These are phyloP conservation scores for Catunica adiposa DNA, from an alignment of 2,329 filamentous ascomycete species.

Conservation along the genomic window DNA sequence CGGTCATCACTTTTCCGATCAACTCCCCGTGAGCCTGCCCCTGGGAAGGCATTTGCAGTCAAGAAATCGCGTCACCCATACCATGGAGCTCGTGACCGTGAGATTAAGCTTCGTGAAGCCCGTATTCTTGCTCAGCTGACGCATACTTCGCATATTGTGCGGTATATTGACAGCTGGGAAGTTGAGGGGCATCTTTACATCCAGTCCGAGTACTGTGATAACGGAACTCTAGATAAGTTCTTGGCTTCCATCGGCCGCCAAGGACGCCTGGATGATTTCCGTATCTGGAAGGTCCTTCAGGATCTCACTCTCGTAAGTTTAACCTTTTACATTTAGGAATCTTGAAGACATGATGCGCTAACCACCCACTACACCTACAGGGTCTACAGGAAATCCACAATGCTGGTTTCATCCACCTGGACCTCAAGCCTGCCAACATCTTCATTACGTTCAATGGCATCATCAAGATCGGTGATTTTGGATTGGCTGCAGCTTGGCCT, in stretches of 20 bases:
- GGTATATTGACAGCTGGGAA: conserved; percentile 79
- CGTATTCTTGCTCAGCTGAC: conserved; percentile 59
- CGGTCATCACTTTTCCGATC: conserved; percentile 28
- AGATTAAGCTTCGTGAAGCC: conserved; percentile 71
- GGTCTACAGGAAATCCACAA: conserved; percentile 83
- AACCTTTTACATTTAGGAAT: background rate
- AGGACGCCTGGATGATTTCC: conserved; percentile 84
- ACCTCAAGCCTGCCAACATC: conserved; percentile 73
- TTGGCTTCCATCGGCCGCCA: conserved; percentile 66
- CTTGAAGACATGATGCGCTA: conserved; percentile 10
- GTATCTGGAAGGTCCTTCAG: conserved; percentile 94
- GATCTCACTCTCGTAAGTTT: conserved; percentile 65
- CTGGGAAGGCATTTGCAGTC: conserved; percentile 63
- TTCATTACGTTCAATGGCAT: conserved; percentile 67
- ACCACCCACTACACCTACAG: conserved; percentile 28
- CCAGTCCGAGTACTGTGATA: conserved; percentile 92
- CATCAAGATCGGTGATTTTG: conserved; percentile 76
- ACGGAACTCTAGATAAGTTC: conserved; percentile 78
- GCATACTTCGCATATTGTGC: conserved; percentile 69
- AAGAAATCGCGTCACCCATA: conserved; percentile 82
- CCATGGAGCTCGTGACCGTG: conserved; percentile 61
- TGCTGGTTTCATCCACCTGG: conserved; percentile 68
- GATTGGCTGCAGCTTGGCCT: conserved; percentile 64
- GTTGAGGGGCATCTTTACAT: conserved; percentile 76
- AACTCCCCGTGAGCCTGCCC: conserved; percentile 35